Evolutionary conservation across 257 asterid genomes (phyloP).

Genomic region (Penstemon barbatus): DNA sequence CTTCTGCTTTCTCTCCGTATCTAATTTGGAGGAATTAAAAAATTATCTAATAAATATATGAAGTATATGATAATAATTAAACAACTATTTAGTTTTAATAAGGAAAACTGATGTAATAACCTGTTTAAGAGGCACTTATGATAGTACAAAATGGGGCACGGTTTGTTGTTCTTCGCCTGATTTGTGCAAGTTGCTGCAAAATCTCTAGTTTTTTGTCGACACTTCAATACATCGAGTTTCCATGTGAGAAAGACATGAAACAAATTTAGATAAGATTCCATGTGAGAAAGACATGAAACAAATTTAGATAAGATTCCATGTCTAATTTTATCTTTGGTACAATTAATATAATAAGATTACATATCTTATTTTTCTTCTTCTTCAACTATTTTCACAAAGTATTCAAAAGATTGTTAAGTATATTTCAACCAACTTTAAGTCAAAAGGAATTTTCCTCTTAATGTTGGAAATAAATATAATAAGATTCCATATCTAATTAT

Average conservation of each 20-base stretch:
- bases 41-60: neutral
- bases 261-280: constrained; percentile 17
- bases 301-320: too few relatives aligned
- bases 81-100: neutral
- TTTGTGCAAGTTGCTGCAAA: constrained; percentile 59
- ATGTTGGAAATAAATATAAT: too few relatives aligned
- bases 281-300: too few relatives aligned
- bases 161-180: constrained; percentile 41
- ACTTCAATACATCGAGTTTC: constrained; percentile 31
- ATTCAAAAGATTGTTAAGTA: too few relatives aligned
- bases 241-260: constrained; percentile 24
- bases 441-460: too few relatives aligned
- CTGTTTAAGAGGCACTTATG: constrained; percentile 85
- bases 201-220: constrained; percentile 86
- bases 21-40: constrained; percentile 33
- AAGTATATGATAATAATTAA: neutral
- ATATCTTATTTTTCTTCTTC: too few relatives aligned
- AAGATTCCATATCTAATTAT: too few relatives aligned
- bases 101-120: constrained; percentile 29
- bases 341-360: too few relatives aligned
- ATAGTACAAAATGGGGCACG: constrained; percentile 30
- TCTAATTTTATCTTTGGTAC: too few relatives aligned
- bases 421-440: too few relatives aligned
- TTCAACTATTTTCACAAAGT: too few relatives aligned
- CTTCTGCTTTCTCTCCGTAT: constrained; percentile 82